These are phyloP conservation scores for Nakazawaea anatomiae DNA, from an alignment of 805 yeast genomes.

Conservation along the genomic window DNA sequence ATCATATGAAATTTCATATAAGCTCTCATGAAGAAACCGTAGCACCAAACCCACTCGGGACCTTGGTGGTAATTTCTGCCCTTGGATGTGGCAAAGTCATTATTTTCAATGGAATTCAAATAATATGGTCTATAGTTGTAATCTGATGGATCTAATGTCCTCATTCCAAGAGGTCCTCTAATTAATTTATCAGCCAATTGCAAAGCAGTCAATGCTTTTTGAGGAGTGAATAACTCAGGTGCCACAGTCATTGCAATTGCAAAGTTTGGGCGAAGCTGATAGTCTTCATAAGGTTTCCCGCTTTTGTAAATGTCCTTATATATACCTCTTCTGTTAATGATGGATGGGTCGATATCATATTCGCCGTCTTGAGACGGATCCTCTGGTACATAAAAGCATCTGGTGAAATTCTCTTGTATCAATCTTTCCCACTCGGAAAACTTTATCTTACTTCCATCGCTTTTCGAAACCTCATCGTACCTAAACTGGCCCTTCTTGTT, in stretches of 20 bases:
- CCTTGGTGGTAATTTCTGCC: slow-evolving; percentile 98
- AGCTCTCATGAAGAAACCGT: slow-evolving; percentile 85
- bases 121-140: slow-evolving; percentile 89
- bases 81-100: slow-evolving; percentile 87
- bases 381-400: slow-evolving; percentile 68
- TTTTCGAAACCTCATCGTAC: slow-evolving; percentile 49
- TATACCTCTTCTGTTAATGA: slow-evolving; percentile 87
- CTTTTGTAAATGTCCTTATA: slow-evolving; percentile 81
- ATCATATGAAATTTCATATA: slow-evolving; percentile 46
- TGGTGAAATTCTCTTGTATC: slow-evolving; percentile 70
- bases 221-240: slow-evolving; percentile 75
- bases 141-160: slow-evolving; percentile 89
- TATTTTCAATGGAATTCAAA: slow-evolving; percentile 69
- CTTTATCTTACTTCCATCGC: slow-evolving; percentile 50
- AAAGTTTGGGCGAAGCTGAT: slow-evolving; percentile 88
- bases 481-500: slow-evolving; percentile 49
- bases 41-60: slow-evolving; percentile 97
- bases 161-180: slow-evolving; percentile 89
- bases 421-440: slow-evolving; percentile 69
- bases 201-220: slow-evolving; percentile 59
- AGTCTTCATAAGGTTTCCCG: slow-evolving; percentile 89
- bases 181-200: slow-evolving; percentile 64
- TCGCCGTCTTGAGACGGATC: slow-evolving; percentile 54
- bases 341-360: slow-evolving; percentile 53
- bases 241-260: slow-evolving; percentile 93